Base-by-base conservation (phyloP, 2,329 filamentous ascomycete genomes). In the Sporothrix inflata region DNA sequence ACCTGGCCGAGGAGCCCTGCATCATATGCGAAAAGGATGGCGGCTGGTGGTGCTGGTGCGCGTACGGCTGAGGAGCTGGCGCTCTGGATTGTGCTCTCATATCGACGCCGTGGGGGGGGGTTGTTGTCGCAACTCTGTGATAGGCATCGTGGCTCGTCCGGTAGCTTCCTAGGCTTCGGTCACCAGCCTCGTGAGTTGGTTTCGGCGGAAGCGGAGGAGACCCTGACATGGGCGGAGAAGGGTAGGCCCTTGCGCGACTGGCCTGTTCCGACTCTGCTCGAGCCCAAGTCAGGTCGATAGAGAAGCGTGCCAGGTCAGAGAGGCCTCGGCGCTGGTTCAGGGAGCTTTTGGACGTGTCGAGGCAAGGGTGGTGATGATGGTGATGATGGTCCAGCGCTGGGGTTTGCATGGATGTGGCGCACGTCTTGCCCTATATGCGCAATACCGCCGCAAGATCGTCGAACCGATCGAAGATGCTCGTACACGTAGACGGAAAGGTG, bases 191-290 rank as follows among this genome's bases (percentile, higher is more conserved):
- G 81, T 83, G 85, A 80, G 85, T 85, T 84, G 82, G 80, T 83
- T 87, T 89, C 80, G 85, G 84, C 81, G 88, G 86, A 78, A 86
- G 83, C 77, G 85, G 85, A 78, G 89, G 88, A 84, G 89, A 90
- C 80, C 88, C 89, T 85, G 90, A 91, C 90, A 91, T 91, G 86
- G 90, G 90, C 84, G 90, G 89, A 85, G 90, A 91, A 80, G 89
- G 89, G 83, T 91, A 91, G 80, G 86, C 87, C 85, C 84, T 84
- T 79, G 83, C 83, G 78, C 84, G 85, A 83, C 84, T 84, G 83
- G 80, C 80, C 71, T 82, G 83, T 81, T 84, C 84, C 79, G 83
- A 85, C 84, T 85, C 83, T 84, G 82, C 83, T 86, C 84, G 84
- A 78, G 82, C 83, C 85, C 86, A 85, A 81, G 83, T 84, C 83